Evolutionary conservation across 345 rosid species (phyloP).

Genomic region (Citrus unshiu): DNA sequence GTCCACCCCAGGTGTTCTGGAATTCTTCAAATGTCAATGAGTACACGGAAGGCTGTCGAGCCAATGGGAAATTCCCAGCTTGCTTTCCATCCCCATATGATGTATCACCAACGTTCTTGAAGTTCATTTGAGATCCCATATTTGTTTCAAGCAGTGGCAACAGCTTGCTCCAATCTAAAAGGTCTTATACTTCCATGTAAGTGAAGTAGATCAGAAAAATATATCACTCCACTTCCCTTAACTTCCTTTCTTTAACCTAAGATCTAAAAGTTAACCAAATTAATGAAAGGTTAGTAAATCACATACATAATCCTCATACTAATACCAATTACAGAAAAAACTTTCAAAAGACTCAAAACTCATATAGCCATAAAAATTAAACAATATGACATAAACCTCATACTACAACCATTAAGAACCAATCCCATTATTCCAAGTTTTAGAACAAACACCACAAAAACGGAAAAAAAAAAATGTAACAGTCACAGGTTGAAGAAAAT

Average conservation of each 20-base stretch:
- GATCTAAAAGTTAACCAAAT: constrained; percentile 19
- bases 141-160: constrained; percentile 17
- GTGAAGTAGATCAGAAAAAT: constrained; percentile 12
- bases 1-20: constrained; percentile 68
- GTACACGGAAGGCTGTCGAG: constrained; percentile 72
- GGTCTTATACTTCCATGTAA: constrained; percentile 14
- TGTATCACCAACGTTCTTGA: constrained; percentile 53
- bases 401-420: not conserved
- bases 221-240: constrained; percentile 14
- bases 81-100: constrained; percentile 40
- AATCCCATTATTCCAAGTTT: not conserved
- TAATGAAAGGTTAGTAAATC: constrained; percentile 5
- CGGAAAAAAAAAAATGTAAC: not conserved
- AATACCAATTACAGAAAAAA: not conserved
- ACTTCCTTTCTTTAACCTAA: constrained; percentile 11
- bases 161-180: constrained; percentile 9
- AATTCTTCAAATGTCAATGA: constrained; percentile 86
- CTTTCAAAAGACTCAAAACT: not conserved
- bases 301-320: not conserved
- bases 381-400: not conserved
- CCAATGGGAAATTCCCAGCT: constrained; percentile 39
- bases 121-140: constrained; percentile 68
- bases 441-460: not conserved
- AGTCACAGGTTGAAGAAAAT: not conserved
- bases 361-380: not conserved